Evolutionary conservation across 305 asterid species (phyloP), one percentile per base, ranked within the genome.

Genomic region (Andrographis paniculata): DNA sequence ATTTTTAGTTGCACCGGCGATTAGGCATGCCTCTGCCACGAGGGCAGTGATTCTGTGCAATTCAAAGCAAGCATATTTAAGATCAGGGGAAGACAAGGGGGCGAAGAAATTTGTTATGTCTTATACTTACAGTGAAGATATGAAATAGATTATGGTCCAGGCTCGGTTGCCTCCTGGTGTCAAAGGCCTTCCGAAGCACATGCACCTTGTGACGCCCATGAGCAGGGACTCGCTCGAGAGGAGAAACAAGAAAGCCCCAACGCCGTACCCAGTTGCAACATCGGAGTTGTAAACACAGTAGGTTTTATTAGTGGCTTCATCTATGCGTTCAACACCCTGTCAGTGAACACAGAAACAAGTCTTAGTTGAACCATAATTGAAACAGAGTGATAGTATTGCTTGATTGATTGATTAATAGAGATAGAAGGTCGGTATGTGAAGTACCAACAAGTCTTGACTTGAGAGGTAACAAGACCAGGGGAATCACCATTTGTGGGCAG

Each of bases 111-210:
- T 18, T n/a, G n/a, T n/a, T n/a, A n/a, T n/a, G n/a, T n/a, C n/a
- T 19, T 55, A 48, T 55, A 24, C 68, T 56, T 53, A 88, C 94
- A 94, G 85, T 52, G 98, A 89, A 9, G 73, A 56, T 3, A 76
- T 31, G 44, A 89, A 89, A 63, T 82, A 82, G 58, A 89, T 82
- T 45, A 89, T 89, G 59, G 95, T 53, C 98, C 98, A 89, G 4
- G 94, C 98, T n/a, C 95, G 94, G 66, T 89, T 80, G 54, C 82
- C 76, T 17, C 95, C 94, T 2, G 98, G 98, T 21, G 83, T 59
- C 67, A 89, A 71, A 47, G 95, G 86, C 58, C 83, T 73, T 53
- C 98, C 95, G 14, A 89, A 85, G 57, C 98, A 85, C 95, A 89
- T 89, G 93, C 93, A 84, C 61, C 73, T 79, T 20, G 98, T 85